Conservation (phyloP, 1,284 basidiomycete genomes). For the Ustilago vetiveriae region DNA sequence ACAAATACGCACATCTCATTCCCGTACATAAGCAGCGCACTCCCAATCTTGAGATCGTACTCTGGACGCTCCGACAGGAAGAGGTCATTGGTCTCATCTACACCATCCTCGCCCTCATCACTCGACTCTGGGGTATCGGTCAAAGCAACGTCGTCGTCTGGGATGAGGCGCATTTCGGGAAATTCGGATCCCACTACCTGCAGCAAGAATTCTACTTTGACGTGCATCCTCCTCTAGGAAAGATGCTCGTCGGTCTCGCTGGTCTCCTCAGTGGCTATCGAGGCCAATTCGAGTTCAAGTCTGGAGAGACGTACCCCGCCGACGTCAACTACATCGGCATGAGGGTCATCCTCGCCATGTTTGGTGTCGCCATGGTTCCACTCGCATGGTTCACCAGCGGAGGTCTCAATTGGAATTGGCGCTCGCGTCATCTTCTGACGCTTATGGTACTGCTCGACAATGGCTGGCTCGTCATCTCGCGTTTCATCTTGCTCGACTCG, state of each 20-base stretch:
- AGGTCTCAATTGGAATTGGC: conserved; percentile 90
- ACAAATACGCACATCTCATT: conserved; percentile 61
- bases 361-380: conserved; percentile 94
- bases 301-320: conserved; percentile 84
- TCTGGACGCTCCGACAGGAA: conserved; percentile 45
- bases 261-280: conserved; percentile 91
- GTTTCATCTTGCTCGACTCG: conserved; percentile 96
- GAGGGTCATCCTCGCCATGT: conserved; percentile 91
- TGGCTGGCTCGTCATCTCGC: conserved; percentile 93
- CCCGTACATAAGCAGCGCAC: conserved; percentile 55
- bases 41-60: conserved; percentile 38
- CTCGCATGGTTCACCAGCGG: conserved; percentile 95
- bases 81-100: conserved; percentile 74
- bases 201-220: conserved; percentile 73
- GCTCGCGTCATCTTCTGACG: conserved; percentile 88
- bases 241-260: conserved; percentile 96
- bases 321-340: conserved; percentile 91
- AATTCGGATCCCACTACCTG: conserved; percentile 83
- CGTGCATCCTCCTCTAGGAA: conserved; percentile 91
- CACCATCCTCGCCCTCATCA: conserved; percentile 91
- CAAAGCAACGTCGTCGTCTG: conserved; percentile 86
- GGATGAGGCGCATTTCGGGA: conserved; percentile 77
- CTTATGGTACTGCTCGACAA: conserved; percentile 91
- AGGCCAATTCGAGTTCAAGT: conserved; percentile 93
- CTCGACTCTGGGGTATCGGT: conserved; percentile 94